Percentiles rank a stretch among this genome's conserved stretches.
Conservation (phyloP, 176 grass and related monocot species). For the Zoysia pacifica region DNA sequence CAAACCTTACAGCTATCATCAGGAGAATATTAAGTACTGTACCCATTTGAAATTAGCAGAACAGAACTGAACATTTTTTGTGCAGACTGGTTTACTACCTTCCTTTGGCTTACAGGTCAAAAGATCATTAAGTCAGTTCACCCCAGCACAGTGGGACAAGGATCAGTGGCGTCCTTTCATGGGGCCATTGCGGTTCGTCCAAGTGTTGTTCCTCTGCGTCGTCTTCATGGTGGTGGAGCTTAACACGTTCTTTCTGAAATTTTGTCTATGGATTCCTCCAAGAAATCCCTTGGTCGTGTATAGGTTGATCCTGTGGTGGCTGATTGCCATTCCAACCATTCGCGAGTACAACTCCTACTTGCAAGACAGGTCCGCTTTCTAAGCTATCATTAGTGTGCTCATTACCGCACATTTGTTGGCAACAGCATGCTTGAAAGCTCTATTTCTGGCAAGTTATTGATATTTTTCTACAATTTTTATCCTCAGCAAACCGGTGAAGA, state of each 20-base stretch:
- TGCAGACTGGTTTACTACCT: slow-evolving; percentile 19
- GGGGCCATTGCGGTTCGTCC: slow-evolving; percentile 86
- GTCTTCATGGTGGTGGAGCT: slow-evolving; percentile 93
- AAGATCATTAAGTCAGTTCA: slow-evolving; percentile 92
- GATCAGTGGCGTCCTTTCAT: slow-evolving; percentile 95
- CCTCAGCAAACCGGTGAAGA: slow-evolving; percentile 87
- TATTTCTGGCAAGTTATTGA: not conserved
- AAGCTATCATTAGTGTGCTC: not conserved
- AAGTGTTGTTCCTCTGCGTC: slow-evolving; percentile 83
- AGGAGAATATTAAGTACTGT: not conserved
- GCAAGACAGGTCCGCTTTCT: slow-evolving; percentile 72
- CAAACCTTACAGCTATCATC: not conserved
- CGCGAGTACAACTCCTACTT: slow-evolving; percentile 98
- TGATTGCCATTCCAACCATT: slow-evolving; percentile 96
- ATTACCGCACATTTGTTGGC: not conserved
- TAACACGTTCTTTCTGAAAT: slow-evolving; percentile 98
- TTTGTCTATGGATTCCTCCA: slow-evolving; percentile 90
- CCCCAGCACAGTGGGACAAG: slow-evolving; percentile 95
- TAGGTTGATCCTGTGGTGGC: slow-evolving; percentile 91
- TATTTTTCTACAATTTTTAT: not conserved
- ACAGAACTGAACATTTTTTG: not conserved
- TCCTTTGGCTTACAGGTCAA: slow-evolving; percentile 61
- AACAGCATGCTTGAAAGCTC: not conserved
- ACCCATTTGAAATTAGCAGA: not conserved
- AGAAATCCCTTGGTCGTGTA: slow-evolving; percentile 85